Conservation (phyloP, 805 yeast genomes). For the Saturnispora quitensis region DNA sequence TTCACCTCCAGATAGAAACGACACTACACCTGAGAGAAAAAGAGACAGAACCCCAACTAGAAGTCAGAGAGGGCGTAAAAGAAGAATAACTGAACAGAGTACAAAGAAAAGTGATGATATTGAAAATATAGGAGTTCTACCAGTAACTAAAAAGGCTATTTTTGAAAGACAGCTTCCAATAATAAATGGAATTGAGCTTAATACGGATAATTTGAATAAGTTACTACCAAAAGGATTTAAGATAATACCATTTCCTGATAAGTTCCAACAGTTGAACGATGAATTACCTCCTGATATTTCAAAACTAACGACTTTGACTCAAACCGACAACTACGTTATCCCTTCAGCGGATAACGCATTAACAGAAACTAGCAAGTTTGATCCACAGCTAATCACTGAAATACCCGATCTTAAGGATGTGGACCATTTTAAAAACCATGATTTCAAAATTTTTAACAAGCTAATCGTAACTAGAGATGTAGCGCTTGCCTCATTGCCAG, state of each 20-base stretch:
- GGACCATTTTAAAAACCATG: conserved; percentile 62
- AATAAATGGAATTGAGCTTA: conserved; percentile 30
- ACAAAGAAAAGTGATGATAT: neutral
- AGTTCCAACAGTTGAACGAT: conserved; percentile 30
- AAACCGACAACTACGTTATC: conserved; percentile 36
- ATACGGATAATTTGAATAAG: conserved; percentile 38
- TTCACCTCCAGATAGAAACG: neutral
- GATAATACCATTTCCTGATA: conserved; percentile 36
- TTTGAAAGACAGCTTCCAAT: conserved; percentile 17
- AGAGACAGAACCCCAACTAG: conserved; percentile 17
- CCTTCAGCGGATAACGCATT: conserved; percentile 37
- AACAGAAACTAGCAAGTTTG: conserved; percentile 23
- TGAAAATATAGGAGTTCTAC: neutral
- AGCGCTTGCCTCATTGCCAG: conserved; percentile 29
- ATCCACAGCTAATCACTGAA: conserved; percentile 37
- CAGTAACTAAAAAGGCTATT: neutral
- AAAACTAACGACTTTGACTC: conserved; percentile 8
- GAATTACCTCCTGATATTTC: conserved; percentile 32
- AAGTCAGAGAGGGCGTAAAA: conserved; percentile 3
- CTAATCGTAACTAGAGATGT: conserved; percentile 30
- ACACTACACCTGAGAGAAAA: neutral
- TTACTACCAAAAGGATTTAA: conserved; percentile 46
- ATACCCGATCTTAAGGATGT: conserved; percentile 60
- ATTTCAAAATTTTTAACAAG: conserved; percentile 60
- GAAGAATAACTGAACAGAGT: neutral